Conservation (phyloP, 306 rosid genomes). For the Cicer yamashitae region DNA sequence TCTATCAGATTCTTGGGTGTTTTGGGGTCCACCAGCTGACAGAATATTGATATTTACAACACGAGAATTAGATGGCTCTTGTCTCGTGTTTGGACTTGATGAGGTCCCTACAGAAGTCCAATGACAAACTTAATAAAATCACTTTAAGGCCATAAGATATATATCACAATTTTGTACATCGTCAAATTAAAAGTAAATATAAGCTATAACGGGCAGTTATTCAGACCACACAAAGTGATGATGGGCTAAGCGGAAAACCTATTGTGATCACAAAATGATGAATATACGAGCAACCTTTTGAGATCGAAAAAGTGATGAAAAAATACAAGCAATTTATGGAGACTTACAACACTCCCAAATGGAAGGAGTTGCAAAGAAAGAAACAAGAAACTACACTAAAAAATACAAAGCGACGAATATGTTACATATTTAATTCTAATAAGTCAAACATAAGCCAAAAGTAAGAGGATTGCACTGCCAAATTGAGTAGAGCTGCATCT, state of each 20-base stretch:
- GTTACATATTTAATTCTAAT: background rate
- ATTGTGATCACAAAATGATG: constrained; percentile 26
- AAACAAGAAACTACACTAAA: background rate
- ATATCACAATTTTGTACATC: constrained; percentile 12
- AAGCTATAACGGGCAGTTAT: constrained; percentile 16
- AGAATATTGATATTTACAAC: constrained; percentile 69
- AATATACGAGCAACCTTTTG: constrained; percentile 5
- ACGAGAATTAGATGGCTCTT: constrained; percentile 58
- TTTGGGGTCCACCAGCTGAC: constrained; percentile 74
- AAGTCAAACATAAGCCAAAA: constrained; percentile 29
- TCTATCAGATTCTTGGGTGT: constrained; percentile 71
- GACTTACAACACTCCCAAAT: background rate
- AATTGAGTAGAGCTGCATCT: constrained; percentile 22
- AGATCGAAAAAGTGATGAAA: background rate
- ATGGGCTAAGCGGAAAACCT: constrained; percentile 14
- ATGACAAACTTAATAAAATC: constrained; percentile 20
- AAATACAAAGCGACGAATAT: constrained; percentile 22
- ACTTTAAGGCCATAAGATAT: constrained; percentile 8
- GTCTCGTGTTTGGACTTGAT: constrained; percentile 57
- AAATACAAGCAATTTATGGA: background rate
- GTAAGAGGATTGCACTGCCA: constrained; percentile 15
- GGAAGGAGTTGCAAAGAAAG: background rate
- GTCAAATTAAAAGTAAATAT: constrained; percentile 3
- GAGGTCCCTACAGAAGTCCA: constrained; percentile 58
- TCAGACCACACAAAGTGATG: constrained; percentile 24